phyloP scores from a whole-genome alignment of 352 stramenopile species.

The Phytophthora chlamydospora region DNA sequence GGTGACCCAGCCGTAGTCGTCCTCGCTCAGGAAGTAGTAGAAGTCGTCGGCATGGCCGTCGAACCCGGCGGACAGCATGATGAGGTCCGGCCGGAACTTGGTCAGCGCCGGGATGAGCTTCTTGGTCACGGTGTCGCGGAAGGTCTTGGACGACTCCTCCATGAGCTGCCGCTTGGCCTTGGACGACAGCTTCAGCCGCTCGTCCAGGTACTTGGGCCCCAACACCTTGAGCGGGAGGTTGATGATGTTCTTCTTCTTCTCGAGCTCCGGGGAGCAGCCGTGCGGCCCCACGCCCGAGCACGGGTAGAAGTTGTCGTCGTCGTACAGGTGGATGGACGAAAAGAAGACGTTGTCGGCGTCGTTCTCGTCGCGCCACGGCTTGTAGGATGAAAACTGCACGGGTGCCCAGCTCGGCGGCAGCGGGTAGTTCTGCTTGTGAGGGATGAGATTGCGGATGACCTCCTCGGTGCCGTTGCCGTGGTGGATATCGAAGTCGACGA shows the following conservation, averaged over 20 bases:
- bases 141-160: constrained; percentile 51
- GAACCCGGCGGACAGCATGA: constrained; percentile 75
- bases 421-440: constrained; percentile 69
- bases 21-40: constrained; percentile 77
- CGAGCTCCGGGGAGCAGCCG: constrained; percentile 55
- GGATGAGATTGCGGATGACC: constrained; percentile 63
- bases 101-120: constrained; percentile 55
- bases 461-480: constrained; percentile 74
- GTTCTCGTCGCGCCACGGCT: constrained; percentile 69
- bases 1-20: constrained; percentile 90
- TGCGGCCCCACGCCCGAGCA: constrained; percentile 56
- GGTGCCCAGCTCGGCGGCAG: constrained; percentile 68
- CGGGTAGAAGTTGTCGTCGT: constrained; percentile 73
- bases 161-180: constrained; percentile 62
- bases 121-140: constrained; percentile 50
- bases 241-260: constrained; percentile 52
- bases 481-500: constrained; percentile 77
- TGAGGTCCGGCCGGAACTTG: constrained; percentile 61
- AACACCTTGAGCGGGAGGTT: constrained; percentile 63
- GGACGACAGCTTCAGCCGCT: constrained; percentile 54
- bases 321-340: constrained; percentile 64
- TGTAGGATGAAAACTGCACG: constrained; percentile 64
- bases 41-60: constrained; percentile 72
- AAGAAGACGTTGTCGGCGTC: constrained; percentile 75
- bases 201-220: constrained; percentile 61